These are phyloP conservation scores for Xerocomellus chrysenteron DNA, from an alignment of 768 basidiomycete species.

Conservation along the genomic window DNA sequence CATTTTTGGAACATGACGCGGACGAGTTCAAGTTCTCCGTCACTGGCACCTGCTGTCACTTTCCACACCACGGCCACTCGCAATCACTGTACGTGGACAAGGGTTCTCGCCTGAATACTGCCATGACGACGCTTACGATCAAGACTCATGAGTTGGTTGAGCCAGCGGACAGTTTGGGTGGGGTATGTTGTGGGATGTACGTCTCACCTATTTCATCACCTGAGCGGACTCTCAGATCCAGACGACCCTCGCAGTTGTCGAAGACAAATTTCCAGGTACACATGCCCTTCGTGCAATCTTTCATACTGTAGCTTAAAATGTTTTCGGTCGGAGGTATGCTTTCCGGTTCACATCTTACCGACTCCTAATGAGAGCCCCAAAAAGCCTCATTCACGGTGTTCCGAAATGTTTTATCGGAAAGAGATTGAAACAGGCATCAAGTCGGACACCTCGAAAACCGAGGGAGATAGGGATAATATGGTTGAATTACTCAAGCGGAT, in stretches of 20 bases:
- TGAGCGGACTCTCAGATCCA: not conserved
- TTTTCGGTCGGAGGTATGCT: slow-evolving; percentile 68
- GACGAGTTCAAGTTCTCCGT: not conserved
- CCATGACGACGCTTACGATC: slow-evolving; percentile 17
- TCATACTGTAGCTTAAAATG: slow-evolving; percentile 79
- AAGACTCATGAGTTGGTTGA: slow-evolving; percentile 18
- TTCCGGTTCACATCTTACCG: not conserved
- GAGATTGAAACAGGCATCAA: slow-evolving; percentile 67
- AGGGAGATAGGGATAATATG: slow-evolving; percentile 62
- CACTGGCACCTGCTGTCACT: not conserved
- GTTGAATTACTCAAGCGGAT: slow-evolving; percentile 69
- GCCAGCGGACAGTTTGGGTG: not conserved
- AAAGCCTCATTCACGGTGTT: slow-evolving; percentile 68
- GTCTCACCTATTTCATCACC: slow-evolving; percentile 18
- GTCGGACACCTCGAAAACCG: slow-evolving; percentile 50
- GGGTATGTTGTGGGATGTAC: slow-evolving; percentile 45
- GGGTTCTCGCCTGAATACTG: not conserved
- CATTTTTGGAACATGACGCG: not conserved
- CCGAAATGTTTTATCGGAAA: slow-evolving; percentile 78
- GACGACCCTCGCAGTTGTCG: slow-evolving; percentile 52
- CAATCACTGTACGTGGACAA: not conserved
- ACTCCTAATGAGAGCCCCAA: not conserved
- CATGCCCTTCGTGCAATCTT: slow-evolving; percentile 78
- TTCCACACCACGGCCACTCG: not conserved
- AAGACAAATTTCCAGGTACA: slow-evolving; percentile 75